Base-by-base conservation (phyloP, 345 rosid genomes). In the Arabis alpina region DNA sequence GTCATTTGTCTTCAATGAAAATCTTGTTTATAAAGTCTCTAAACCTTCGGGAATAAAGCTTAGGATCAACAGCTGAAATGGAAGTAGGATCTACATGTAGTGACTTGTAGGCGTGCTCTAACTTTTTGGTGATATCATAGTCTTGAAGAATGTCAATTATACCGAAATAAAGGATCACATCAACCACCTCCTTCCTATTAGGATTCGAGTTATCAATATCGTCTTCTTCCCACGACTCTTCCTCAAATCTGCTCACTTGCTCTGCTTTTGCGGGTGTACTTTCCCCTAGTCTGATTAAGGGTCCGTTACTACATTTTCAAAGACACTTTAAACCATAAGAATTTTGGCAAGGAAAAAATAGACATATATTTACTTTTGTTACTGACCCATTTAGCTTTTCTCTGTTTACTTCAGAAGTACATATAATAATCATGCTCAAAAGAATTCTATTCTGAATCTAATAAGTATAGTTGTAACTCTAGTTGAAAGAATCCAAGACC, bases 31-130 rank as follows among this genome's bases (percentile, higher is more conserved):
- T 79, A 68, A 86, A 86, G 59, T 86, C 86, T 48, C 90, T 77
- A 72, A 86, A 86, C 64, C 90, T 79, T 74, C 76, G 76, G 0
- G 90, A 83, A 73, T 86, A 86, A 27, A 80, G 87, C 74, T 86
- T 86, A 34, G 90, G 90, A 73, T 86, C 90, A 19, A 86, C 90
- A 4, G 90, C 88, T 50, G 90, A 86, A 68, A 86, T 86, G n/a
- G 88, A 86, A 28, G 80, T 7, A 23, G 90, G 84, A 68, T 86
- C 84, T 24, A 69, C 84, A 41, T 86, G 90, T 25, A 83, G 78
- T 60, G 90, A 86, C 63, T 86, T 86, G 83, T 86, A 86, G 8
- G 85, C 90, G 48, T 83, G 90, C 79, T 86, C 90, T 54, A 86
- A 72, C 72, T 82, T 86, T 79, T 86, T 85, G 45, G 82, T 81